Evolutionary conservation across 129 eudicot species (phyloP).

Genomic region (Centaurea solstitialis): DNA sequence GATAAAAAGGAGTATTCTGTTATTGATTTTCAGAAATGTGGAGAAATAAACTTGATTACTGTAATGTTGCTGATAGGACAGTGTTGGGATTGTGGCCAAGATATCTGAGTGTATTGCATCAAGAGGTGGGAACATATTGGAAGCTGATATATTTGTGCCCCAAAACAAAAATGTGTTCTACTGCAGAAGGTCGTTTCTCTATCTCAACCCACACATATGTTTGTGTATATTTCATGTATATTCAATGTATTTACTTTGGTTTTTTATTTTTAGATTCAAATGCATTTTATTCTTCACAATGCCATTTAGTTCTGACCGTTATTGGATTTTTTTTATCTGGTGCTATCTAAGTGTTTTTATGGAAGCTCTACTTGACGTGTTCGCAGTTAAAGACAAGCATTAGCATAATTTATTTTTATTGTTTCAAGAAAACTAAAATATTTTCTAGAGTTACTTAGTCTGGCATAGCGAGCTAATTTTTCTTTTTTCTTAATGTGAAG

Average conservation of each 20-base stretch:
- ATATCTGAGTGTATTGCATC: conserved; percentile 93
- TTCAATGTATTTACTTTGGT: background rate
- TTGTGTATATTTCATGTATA: background rate
- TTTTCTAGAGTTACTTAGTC: no score
- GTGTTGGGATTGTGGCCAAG: conserved; percentile 90
- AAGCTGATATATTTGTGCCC: conserved; percentile 91
- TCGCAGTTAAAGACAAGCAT: background rate
- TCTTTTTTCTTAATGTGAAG: no score
- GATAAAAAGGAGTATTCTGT: background rate
- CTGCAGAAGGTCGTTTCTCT: conserved; percentile 69
- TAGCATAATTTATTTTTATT: background rate
- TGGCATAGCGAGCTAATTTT: no score
- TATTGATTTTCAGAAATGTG: background rate
- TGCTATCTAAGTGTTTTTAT: background rate
- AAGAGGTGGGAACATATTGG: conserved; percentile 85
- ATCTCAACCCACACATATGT: background rate
- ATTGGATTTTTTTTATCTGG: background rate
- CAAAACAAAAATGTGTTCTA: conserved; percentile 82
- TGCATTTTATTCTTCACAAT: background rate
- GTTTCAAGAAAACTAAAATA: no score
- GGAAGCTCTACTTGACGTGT: background rate
- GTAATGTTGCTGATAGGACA: conserved; percentile 51
- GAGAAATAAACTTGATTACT: background rate
- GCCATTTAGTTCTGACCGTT: background rate
- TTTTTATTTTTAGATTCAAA: background rate